Conservation (phyloP, 768 basidiomycete genomes). For the Lyophyllum decastes region DNA sequence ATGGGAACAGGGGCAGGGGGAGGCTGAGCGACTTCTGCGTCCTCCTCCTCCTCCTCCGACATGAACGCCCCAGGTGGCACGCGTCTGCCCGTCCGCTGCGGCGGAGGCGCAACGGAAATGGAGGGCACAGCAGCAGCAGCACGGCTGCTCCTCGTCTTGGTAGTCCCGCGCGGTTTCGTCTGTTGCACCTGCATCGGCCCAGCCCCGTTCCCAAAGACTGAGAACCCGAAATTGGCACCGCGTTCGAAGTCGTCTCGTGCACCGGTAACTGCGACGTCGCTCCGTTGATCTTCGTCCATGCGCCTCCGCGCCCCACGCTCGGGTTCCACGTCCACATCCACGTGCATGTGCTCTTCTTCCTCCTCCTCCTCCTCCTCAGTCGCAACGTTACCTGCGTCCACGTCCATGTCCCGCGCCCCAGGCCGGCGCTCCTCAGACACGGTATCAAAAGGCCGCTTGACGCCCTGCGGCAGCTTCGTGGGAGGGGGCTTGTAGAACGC, state of each 20-base stretch:
- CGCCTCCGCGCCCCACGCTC: constrained; percentile 11
- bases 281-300: constrained; percentile 4
- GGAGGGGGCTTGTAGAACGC: constrained; percentile 67
- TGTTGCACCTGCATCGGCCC: constrained; percentile 11
- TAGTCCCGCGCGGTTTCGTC: constrained; percentile 11
- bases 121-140: not conserved
- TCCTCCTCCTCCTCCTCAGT: not conserved
- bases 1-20: not conserved
- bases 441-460: constrained; percentile 33
- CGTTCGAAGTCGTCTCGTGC: not conserved
- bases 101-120: not conserved
- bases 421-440: not conserved
- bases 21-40: constrained; percentile 22
- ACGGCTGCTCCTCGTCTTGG: not conserved
- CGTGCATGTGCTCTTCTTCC: constrained; percentile 15
- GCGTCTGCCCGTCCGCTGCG: constrained; percentile 23
- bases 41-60: constrained; percentile 39
- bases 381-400: not conserved
- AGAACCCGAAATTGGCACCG: constrained; percentile 21
- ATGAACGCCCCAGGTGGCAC: constrained; percentile 49
- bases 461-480: constrained; percentile 20
- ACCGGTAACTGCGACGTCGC: constrained; percentile 1
- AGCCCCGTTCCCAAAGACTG: constrained; percentile 24
- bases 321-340: constrained; percentile 20
- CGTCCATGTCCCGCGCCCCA: constrained; percentile 2